These are phyloP conservation scores for Orbilia brochopaga DNA, from an alignment of 2,329 filamentous ascomycete species.

Conservation along the genomic window DNA sequence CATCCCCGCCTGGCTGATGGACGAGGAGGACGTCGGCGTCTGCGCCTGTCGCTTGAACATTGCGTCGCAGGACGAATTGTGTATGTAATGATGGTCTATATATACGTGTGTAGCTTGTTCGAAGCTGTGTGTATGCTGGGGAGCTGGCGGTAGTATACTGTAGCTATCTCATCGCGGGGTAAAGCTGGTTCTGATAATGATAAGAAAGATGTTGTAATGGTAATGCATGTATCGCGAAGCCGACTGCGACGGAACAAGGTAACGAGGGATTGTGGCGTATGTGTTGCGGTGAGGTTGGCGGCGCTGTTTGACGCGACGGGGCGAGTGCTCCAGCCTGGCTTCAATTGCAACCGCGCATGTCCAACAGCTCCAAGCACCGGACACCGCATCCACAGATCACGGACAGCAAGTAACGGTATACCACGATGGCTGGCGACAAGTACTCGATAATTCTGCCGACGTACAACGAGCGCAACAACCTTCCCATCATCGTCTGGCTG, in stretches of 20 bases:
- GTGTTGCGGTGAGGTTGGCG: conserved; percentile 46
- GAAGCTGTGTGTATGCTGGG: background rate
- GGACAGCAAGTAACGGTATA: conserved; percentile 12
- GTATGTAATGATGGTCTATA: background rate
- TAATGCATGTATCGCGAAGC: too few species aligned
- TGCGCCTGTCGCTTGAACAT: conserved; percentile 50
- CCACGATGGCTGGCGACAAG: conserved; percentile 66
- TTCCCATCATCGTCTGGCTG: conserved; percentile 94
- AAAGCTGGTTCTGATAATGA: too few species aligned
- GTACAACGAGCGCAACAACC: conserved; percentile 97
- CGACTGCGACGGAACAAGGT: too few species aligned
- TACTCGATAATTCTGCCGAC: conserved; percentile 98
- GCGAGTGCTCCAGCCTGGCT: conserved; percentile 46
- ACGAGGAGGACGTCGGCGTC: conserved; percentile 44
- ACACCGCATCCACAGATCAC: conserved; percentile 5
- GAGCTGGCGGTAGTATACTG: too few species aligned
- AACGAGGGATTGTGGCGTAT: too few species aligned
- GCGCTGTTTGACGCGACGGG: conserved; percentile 24
- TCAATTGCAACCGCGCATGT: conserved; percentile 22
- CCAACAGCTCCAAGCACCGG: background rate
- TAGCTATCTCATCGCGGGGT: too few species aligned
- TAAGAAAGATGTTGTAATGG: too few species aligned
- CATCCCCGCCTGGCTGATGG: conserved; percentile 47
- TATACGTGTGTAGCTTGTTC: background rate
- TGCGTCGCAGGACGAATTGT: background rate